Evolutionary conservation across 352 stramenopile genomes (phyloP), one percentile per base, ranked within the genome.

Genomic region (Thraustotheca clavata): DNA sequence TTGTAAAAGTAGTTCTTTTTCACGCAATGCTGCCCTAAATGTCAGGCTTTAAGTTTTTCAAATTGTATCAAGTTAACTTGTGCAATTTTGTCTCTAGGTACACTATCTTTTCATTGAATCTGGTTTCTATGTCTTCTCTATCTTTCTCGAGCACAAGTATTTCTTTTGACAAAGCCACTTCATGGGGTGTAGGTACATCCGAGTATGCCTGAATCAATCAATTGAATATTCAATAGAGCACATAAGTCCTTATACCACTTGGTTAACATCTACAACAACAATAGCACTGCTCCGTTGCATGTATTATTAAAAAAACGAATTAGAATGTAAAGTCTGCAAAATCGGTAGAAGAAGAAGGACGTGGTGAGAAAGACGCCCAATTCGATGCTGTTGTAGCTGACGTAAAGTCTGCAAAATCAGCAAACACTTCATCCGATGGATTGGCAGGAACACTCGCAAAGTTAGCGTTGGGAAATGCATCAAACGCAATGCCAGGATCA

Each of bases 1-100:
- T 33, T 76, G 76, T 60, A 83, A 55, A 2, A 76, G 72, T 1
- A 85, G 60, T 16, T 87, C 76, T 31, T 87, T 69, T 41, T 83
- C 57, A 16, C 77, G 76, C 16, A 84, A 67, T 22, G 87, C 76
- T 7, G 87, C 71, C 29, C 82, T 91, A 41, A 22, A 18, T 40
- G n/a, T 40, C 55, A n/a, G n/a, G n/a, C n/a, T n/a, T n/a, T n/a
- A n/a, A n/a, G n/a, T n/a, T n/a, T n/a, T 14, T 2, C 14, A 20
- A 31, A 38, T 8, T 40, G 5, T 0, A 24, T 9, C 3, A 38
- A 47, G 59, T 48, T 59, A 41, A 91, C 82, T 76, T 80, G 69
- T 87, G 79, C 14, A 86, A 74, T 66, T 89, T 79, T 16, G 75
- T 59, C 52, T 89, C 82, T 9, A 91, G 67, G 63, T 89, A 76